Evolutionary conservation across 495 filamentous ascomycete genomes (phyloP).

Genomic region (Evansstolkia leycettana): DNA sequence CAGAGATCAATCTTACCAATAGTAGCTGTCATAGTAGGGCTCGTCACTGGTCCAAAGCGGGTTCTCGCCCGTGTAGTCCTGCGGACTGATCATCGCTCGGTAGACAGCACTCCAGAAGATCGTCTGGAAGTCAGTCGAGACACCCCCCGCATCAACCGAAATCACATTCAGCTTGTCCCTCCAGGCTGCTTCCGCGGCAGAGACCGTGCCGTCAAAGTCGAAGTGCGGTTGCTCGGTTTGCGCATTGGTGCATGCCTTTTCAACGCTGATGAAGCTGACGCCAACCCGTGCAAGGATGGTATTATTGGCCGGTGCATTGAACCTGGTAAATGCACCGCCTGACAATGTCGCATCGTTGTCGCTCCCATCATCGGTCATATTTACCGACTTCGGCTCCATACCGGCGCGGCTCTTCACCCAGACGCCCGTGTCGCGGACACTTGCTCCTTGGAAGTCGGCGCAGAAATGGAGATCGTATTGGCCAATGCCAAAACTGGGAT

Average conservation of each 20-base stretch:
- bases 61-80: constrained; percentile 66
- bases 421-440: constrained; percentile 28
- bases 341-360: constrained; percentile 5
- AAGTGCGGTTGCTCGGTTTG: constrained; percentile 47
- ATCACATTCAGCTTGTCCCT: constrained; percentile 42
- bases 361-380: too few species aligned
- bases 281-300: constrained; percentile 52
- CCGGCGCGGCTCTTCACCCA: constrained; percentile 32
- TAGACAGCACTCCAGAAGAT: constrained; percentile 44
- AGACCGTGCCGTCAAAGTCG: constrained; percentile 27
- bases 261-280: constrained; percentile 55
- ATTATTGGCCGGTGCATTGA: constrained; percentile 26
- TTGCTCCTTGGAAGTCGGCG: constrained; percentile 46
- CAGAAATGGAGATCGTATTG: constrained; percentile 58
- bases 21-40: constrained; percentile 47
- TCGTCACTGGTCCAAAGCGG: constrained; percentile 55
- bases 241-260: constrained; percentile 50
- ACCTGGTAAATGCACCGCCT: constrained; percentile 56
- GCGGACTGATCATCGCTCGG: constrained; percentile 53
- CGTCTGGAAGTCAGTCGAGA: constrained; percentile 45
- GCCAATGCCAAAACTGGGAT: constrained; percentile 54
- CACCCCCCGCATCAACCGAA: constrained; percentile 31
- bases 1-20: too few species aligned
- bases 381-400: constrained; percentile 32
- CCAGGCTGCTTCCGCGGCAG: constrained; percentile 34